Evolutionary conservation across 2,329 filamentous ascomycete species (phyloP), one percentile per base, ranked within the genome.

Genomic region (Alternaria postmessia): DNA sequence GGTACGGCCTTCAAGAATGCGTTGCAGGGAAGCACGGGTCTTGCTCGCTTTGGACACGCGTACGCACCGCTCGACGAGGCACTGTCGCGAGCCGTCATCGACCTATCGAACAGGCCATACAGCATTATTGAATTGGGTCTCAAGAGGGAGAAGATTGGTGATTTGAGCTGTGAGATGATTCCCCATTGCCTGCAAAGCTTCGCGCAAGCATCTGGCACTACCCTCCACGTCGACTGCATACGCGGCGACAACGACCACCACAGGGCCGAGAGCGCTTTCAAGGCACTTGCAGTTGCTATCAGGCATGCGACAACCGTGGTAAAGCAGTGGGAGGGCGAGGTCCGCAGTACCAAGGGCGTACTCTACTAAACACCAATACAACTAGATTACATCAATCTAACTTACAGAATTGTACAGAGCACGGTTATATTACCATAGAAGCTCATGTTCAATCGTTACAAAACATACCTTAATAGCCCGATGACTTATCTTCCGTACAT

Each of bases 1-100:
- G 95, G 95, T 49, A 84, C 86, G 69, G 93, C 93, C 58, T 97
- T 98, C 82, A 91, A 91, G 73, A 80, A 85, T 49, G 92, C 94
- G 16, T 87, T 99, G 42, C 90, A 91, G 64, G 87, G 87, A 9
- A 91, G 91, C 8, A 85, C 89, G 28, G 95, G 94, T 18, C 88
- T 98, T 49, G 91, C 92, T 59, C 90, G 95, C 48, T 99, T 97
- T 81, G 95, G 94, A 32, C 91, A 88, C 72, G 95, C 93, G 63
- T 97, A 97, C 79, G 91, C 91, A 5, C 95, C 95, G 3, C 90
- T 99, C 47, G 95, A 99, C 82, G 95, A 98, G 83, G 94, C 94
- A 36, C 88, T 97, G 60, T 96, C 92, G 52, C 90, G 94, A 71
- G 94, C 94, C 18, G 95, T 99, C 28, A 90, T 99, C 73, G 95